These are phyloP conservation scores for Auriscalpium microsporum DNA, from an alignment of 768 basidiomycete genomes.

Conservation along the genomic window DNA sequence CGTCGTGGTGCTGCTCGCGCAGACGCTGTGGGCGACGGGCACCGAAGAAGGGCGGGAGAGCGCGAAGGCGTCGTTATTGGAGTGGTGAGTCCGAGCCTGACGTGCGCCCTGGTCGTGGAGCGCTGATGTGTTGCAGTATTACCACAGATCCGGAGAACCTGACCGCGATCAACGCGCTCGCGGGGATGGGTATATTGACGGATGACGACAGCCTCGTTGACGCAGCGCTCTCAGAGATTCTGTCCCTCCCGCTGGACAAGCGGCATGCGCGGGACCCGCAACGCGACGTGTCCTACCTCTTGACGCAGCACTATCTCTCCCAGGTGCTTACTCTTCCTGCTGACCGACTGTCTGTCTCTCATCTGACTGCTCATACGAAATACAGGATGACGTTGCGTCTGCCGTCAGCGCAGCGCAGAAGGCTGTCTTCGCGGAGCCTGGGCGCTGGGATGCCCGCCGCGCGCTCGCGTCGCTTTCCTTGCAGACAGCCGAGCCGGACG, in stretches of 20 bases:
- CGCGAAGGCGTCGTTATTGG: slow-evolving; percentile 71
- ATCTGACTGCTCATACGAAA: not conserved
- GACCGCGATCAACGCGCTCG: slow-evolving; percentile 72
- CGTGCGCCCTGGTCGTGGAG: slow-evolving; percentile 2
- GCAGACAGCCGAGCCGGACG: slow-evolving; percentile 33
- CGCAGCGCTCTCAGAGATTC: slow-evolving; percentile 78
- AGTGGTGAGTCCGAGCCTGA: slow-evolving; percentile 49
- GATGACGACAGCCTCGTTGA: slow-evolving; percentile 74
- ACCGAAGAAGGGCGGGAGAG: slow-evolving; percentile 67
- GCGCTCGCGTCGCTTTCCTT: slow-evolving; percentile 49
- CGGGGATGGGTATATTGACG: slow-evolving; percentile 83
- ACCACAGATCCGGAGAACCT: slow-evolving; percentile 70
- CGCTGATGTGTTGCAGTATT: slow-evolving; percentile 41
- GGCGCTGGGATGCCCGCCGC: slow-evolving; percentile 37
- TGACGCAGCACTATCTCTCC: slow-evolving; percentile 64
- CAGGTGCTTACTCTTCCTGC: slow-evolving; percentile 39
- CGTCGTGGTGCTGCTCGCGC: slow-evolving; percentile 69
- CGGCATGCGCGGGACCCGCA: slow-evolving; percentile 59
- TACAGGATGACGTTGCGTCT: slow-evolving; percentile 33
- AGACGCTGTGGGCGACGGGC: slow-evolving; percentile 77
- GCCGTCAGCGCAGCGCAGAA: slow-evolving; percentile 37
- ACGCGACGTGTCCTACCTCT: slow-evolving; percentile 61
- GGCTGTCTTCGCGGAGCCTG: slow-evolving; percentile 50
- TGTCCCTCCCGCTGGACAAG: slow-evolving; percentile 57
- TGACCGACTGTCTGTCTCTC: not conserved